A percentile compares a stretch with the other conserved stretches of the same genome.
phyloP scores from a whole-genome alignment of 257 asterid genomes.

The Solanum paucissectum region DNA sequence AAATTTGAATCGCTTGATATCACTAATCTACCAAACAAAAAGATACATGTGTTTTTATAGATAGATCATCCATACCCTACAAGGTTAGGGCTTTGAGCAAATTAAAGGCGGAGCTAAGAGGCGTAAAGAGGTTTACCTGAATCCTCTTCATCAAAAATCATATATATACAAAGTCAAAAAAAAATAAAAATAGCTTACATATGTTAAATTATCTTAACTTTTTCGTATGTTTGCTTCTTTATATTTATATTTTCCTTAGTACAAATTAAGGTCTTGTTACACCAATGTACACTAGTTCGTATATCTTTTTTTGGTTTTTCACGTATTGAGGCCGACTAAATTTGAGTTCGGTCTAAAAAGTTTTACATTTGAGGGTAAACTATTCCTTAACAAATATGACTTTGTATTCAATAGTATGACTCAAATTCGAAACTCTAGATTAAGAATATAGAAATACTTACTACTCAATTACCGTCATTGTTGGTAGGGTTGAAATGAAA shows the following conservation, averaged over 20 bases:
- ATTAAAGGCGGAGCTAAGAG: not conserved
- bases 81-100: not conserved
- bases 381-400: not conserved
- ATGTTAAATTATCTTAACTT: not conserved
- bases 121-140: not conserved
- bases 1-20: too few relatives aligned
- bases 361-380: not conserved
- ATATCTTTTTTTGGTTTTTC: not conserved
- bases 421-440: not conserved
- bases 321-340: too few relatives aligned
- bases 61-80: not conserved
- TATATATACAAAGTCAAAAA: not conserved
- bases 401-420: not conserved
- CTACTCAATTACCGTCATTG: not conserved
- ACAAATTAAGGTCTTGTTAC: not conserved
- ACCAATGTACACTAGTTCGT: rapidly evolving
- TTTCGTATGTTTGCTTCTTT: not conserved
- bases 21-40: not conserved
- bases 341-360: not conserved
- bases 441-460: not conserved
- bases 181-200: too few relatives aligned
- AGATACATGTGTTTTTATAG: not conserved
- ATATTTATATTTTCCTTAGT: not conserved
- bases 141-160: rapidly evolving
- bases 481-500: not conserved